Evolutionary conservation across 179 eudicot species (phyloP).

Genomic region (Vitellaria paradoxa): DNA sequence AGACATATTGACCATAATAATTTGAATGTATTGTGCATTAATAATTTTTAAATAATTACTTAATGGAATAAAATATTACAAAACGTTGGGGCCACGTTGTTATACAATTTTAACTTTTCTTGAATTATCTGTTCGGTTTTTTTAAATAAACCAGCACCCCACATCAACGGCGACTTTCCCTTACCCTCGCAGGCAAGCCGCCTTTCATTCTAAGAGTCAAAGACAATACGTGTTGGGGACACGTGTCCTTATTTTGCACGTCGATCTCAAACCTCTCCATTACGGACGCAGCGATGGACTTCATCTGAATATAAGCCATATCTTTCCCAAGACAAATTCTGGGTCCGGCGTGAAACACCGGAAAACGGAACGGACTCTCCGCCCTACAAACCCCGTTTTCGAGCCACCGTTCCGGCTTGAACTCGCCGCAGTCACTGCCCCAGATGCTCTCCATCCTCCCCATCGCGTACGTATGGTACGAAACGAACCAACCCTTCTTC

Average conservation of each 20-base stretch:
- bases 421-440: slow-evolving; percentile 71
- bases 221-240: slow-evolving; percentile 54
- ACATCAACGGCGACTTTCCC: neutral
- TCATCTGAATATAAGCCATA: slow-evolving; percentile 92
- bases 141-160: too few relatives aligned
- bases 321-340: slow-evolving; percentile 82
- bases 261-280: slow-evolving; percentile 60
- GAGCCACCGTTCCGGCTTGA: slow-evolving; percentile 74
- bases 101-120: too few relatives aligned
- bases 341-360: slow-evolving; percentile 83
- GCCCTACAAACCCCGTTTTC: slow-evolving; percentile 40
- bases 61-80: too few relatives aligned
- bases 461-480: slow-evolving; percentile 64
- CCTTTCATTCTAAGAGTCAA: slow-evolving; percentile 75
- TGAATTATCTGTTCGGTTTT: too few relatives aligned
- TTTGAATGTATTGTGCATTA: too few relatives aligned
- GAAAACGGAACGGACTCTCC: slow-evolving; percentile 62
- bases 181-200: slow-evolving; percentile 58
- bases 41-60: too few relatives aligned
- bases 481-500: slow-evolving; percentile 49
- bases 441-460: slow-evolving; percentile 84
- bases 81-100: too few relatives aligned
- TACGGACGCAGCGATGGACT: slow-evolving; percentile 72
- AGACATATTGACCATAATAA: too few relatives aligned
- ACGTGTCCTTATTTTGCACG: slow-evolving; percentile 42